Evolutionary conservation across 2,329 filamentous ascomycete genomes (phyloP).

Genomic region (Lomentospora prolificans): DNA sequence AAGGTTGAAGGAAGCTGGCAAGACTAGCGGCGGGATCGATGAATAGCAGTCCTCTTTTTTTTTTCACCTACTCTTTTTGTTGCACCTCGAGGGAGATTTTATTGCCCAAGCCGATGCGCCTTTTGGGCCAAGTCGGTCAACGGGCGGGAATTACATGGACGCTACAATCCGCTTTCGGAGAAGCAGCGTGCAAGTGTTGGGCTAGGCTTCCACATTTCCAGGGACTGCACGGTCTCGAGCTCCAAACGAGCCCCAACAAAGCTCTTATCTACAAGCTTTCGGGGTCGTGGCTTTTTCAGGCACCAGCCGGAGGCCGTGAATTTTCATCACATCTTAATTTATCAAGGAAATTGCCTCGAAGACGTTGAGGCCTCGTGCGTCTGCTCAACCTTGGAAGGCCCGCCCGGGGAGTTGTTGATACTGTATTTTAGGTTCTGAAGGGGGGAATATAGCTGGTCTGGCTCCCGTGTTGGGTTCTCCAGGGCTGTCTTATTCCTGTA

Average conservation of each 20-base stretch:
- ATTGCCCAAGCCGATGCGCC: not conserved
- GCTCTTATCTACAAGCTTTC: not conserved
- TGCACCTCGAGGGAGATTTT: not conserved
- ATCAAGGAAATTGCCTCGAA: not conserved
- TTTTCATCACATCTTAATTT: not conserved
- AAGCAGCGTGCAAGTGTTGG: not conserved
- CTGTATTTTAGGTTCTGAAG: too few species aligned
- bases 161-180: conserved; percentile 1
- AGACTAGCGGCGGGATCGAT: not conserved
- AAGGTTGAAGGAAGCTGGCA: conserved; percentile 10
- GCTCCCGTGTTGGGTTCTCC: too few species aligned
- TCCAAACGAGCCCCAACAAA: not conserved
- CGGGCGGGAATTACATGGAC: not conserved
- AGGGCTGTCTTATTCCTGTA: too few species aligned
- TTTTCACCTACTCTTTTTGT: not conserved
- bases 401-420: too few species aligned
- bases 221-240: not conserved
- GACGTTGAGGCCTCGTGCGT: not conserved
- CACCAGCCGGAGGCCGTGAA: not conserved
- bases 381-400: too few species aligned
- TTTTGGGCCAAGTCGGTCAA: not conserved
- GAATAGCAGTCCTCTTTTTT: conserved; percentile 1
- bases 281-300: not conserved
- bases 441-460: too few species aligned
- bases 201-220: conserved; percentile 1